Conservation (phyloP, 108 stramenopile species). For the Cyclotella baltica region DNA sequence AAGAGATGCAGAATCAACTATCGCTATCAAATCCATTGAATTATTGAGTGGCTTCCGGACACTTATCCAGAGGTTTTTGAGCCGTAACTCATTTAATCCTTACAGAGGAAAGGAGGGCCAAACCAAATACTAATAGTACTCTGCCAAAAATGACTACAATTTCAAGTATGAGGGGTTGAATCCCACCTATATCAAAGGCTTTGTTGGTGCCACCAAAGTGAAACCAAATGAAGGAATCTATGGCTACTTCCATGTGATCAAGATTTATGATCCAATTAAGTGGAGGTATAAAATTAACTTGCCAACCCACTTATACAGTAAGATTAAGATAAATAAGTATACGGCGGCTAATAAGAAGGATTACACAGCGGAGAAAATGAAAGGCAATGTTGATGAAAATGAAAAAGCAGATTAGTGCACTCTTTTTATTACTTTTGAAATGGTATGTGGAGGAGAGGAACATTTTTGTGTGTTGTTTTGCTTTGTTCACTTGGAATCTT, state of each 20-base stretch:
- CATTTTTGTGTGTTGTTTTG: conserved; percentile 25
- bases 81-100: neutral
- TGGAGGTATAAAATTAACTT: conserved; percentile 1
- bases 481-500: conserved; percentile 18
- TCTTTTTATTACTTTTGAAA: conserved; percentile 9
- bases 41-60: neutral
- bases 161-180: conserved; percentile 8
- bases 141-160: neutral
- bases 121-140: conserved; percentile 2
- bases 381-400: neutral
- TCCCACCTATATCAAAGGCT: neutral
- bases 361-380: neutral
- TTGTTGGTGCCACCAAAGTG: neutral
- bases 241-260: neutral
- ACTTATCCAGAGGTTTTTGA: neutral
- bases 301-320: neutral
- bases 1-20: neutral
- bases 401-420: neutral
- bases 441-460: conserved; percentile 23
- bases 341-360: neutral
- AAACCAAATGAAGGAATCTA: neutral
- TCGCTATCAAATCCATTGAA: no score
- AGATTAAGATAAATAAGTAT: neutral
- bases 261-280: conserved; percentile 16
- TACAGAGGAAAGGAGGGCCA: neutral